Conservation (phyloP, 148 eudicot genomes). For the Rhododendron molle region DNA sequence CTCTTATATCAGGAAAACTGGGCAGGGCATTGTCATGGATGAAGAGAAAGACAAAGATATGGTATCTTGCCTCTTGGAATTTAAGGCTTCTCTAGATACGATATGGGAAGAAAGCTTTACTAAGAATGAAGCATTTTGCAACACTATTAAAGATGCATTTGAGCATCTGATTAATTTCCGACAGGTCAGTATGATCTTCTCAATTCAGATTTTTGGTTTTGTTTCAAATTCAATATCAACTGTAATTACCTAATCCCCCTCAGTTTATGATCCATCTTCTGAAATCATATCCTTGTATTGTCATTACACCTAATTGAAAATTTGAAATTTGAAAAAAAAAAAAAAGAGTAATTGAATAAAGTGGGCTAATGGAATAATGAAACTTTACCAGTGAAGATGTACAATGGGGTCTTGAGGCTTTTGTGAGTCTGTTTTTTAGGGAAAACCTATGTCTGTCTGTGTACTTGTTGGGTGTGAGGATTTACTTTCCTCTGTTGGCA, state of each 20-base stretch:
- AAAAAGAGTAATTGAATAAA: too few species aligned
- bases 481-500: neutral
- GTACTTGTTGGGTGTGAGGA: neutral
- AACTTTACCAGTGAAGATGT: too few species aligned
- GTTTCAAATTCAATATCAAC: neutral
- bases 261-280: neutral
- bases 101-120: slow-evolving; percentile 94
- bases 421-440: neutral
- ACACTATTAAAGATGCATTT: slow-evolving; percentile 90
- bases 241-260: neutral
- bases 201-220: neutral
- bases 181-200: slow-evolving; percentile 49
- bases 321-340: too few species aligned
- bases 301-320: too few species aligned
- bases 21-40: slow-evolving; percentile 82
- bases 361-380: neutral
- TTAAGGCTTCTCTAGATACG: slow-evolving; percentile 72
- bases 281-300: neutral
- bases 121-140: slow-evolving; percentile 82
- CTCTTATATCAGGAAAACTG: slow-evolving; percentile 74
- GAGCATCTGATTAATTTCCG: slow-evolving; percentile 93
- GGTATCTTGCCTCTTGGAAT: slow-evolving; percentile 85
- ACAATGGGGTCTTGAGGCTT: neutral
- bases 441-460: neutral
- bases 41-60: slow-evolving; percentile 97